Evolutionary conservation across 139 green algal genomes (phyloP), one percentile per base, ranked within the genome.

Genomic region (Asterochloris erici): DNA sequence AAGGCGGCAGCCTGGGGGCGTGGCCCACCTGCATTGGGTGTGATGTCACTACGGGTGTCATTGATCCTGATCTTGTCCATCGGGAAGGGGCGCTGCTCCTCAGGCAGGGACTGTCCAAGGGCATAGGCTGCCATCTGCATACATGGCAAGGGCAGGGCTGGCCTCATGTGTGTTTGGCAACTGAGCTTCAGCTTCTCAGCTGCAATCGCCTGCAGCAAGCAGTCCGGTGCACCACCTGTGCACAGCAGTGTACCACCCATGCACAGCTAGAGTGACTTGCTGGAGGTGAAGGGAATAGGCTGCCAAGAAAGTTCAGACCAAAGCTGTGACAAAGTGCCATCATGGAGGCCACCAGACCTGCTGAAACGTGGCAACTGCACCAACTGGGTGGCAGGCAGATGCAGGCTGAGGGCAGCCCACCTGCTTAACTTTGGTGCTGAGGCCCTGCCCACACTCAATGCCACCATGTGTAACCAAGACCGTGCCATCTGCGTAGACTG

Each of bases 391-490:
- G 23, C 24, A 60, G 38, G 38, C 38, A 28, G 71, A 9, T 28
- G 69, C 16, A 47, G 26, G 14, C 1, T 10, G 14, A 77, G 29
- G 0, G 14, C 1, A 14, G 26, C 79, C 54, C 61, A 88, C 86
- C 87, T 94, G 91, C 47, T 90, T 86, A 23, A 93, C 90, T 74
- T 93, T 93, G 73, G 87, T 89, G 81, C 79, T 81, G 1, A 94
- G 90, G 10, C 89, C 89, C 81, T 93, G 89, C 14, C 89, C 89
- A 69, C 89, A 75, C 74, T 93, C 89, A 47, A 85, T 62, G 63
- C 89, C 89, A 10, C 78, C 84, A 78, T 80, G 74, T 19, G 75
- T 82, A 9, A 84, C 79, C 27, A 84, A 27, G 9, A 88, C 78
- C 11, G 82, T 85, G 62, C 85, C 85, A 63, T 88, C 85, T 15